Percentiles rank a stretch among this genome's conserved stretches.
Evolutionary conservation across 208 protist species (phyloP).

Genomic region (Eutreptiella sp.): DNA sequence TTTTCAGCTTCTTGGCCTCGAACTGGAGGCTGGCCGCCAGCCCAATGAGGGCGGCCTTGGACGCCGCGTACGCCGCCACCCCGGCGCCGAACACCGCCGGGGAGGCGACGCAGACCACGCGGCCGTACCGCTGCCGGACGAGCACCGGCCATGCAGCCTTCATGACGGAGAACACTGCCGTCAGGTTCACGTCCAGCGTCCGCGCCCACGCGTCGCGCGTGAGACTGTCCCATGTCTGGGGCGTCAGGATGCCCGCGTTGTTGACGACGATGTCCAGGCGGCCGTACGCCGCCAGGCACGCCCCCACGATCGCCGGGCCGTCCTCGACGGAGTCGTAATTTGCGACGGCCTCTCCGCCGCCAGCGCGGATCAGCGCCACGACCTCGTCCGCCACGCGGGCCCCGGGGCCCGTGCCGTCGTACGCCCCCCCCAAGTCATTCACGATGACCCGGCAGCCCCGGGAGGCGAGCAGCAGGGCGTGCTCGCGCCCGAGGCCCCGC

Average conservation of each 20-base stretch:
- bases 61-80: no score
- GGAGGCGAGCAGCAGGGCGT: conserved; percentile 14
- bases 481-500: conserved; percentile 1
- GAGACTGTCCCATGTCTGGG: conserved; percentile 4
- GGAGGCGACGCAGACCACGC: conserved; percentile 19
- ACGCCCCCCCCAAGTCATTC: conserved; percentile 15
- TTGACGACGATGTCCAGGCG: conserved; percentile 25
- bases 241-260: conserved; percentile 30
- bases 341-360: conserved; percentile 9
- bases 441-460: conserved; percentile 12
- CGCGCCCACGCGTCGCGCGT: conserved; percentile 11
- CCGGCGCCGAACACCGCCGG: conserved; percentile 8
- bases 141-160: background rate
- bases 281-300: conserved; percentile 18
- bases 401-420: conserved; percentile 2
- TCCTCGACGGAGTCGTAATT: conserved; percentile 27
- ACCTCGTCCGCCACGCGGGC: conserved; percentile 8
- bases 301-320: conserved; percentile 14
- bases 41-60: no score
- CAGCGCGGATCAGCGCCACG: background rate
- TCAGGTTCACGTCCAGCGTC: conserved; percentile 11
- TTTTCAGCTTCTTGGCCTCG: no score
- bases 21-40: no score
- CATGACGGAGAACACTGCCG: conserved; percentile 12
- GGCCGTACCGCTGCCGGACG: conserved; percentile 11